Conservation (phyloP, 257 asterid species). For the Salvia splendens region DNA sequence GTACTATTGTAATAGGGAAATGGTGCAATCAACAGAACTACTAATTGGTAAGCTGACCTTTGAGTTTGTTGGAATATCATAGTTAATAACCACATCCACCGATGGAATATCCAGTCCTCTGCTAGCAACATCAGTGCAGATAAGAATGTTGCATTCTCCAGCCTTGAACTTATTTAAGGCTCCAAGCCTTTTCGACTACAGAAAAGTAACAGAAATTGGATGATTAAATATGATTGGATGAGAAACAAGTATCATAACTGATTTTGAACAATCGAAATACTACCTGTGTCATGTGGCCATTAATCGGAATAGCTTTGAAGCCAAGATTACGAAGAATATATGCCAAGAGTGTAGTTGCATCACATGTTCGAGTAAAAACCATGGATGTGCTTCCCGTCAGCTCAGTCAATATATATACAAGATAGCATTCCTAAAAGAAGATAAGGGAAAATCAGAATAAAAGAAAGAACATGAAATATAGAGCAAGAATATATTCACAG, state of each 20-base stretch:
- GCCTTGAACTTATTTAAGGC: slow-evolving; percentile 84
- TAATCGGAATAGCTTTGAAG: slow-evolving; percentile 81
- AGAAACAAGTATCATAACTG: background rate
- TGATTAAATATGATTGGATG: background rate
- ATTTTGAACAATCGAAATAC: slow-evolving; percentile 12
- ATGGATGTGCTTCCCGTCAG: slow-evolving; percentile 73
- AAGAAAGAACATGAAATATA: background rate
- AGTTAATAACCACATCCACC: slow-evolving; percentile 89
- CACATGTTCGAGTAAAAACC: slow-evolving; percentile 96
- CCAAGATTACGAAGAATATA: slow-evolving; percentile 80
- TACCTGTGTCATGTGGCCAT: slow-evolving; percentile 97
- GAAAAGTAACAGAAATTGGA: background rate
- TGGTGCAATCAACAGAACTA: no score
- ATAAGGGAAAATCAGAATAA: background rate
- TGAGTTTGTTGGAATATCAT: slow-evolving; percentile 85
- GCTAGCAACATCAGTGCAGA: slow-evolving; percentile 94
- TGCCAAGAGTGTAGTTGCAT: slow-evolving; percentile 73
- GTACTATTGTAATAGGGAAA: no score
- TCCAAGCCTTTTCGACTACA: slow-evolving; percentile 85
- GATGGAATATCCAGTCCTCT: slow-evolving; percentile 97
- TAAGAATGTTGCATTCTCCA: slow-evolving; percentile 84
- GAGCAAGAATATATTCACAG: background rate
- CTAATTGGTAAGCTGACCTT: slow-evolving; percentile 47
- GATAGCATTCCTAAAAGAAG: slow-evolving; percentile 70
- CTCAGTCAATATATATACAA: slow-evolving; percentile 76